A percentile compares a stretch with the other conserved stretches of the same genome.
Evolutionary conservation across 768 basidiomycete species (phyloP).

Genomic region (Suillus luteus): DNA sequence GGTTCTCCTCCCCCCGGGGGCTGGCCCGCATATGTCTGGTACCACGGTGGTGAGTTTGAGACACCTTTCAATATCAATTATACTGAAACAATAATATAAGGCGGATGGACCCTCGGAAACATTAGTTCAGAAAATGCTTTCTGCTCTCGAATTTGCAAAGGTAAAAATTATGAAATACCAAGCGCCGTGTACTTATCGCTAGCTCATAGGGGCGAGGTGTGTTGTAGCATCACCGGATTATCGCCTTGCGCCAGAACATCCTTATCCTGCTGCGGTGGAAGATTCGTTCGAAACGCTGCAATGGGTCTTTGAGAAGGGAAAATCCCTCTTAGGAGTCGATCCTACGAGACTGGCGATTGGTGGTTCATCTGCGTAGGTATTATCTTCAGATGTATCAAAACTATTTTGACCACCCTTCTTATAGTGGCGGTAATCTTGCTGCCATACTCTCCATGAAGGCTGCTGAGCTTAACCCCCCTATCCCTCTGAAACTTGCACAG

Average conservation of each 20-base stretch:
- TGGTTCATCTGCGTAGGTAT: conserved; percentile 65
- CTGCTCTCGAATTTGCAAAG: conserved; percentile 37
- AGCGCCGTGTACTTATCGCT: not conserved
- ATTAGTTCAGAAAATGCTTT: conserved; percentile 64
- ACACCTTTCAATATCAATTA: not conserved
- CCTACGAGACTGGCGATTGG: conserved; percentile 61
- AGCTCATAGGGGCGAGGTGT: conserved; percentile 32
- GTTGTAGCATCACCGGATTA: conserved; percentile 36
- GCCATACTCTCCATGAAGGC: conserved; percentile 71
- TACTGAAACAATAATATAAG: conserved; percentile 32
- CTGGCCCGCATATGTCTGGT: conserved; percentile 76
- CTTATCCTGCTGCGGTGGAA: conserved; percentile 37
- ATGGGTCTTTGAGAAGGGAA: conserved; percentile 43
- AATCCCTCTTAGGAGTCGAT: conserved; percentile 49
- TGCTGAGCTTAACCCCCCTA: conserved; percentile 45
- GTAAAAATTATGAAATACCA: conserved; percentile 14
- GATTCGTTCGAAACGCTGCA: conserved; percentile 39
- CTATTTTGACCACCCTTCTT: conserved; percentile 5
- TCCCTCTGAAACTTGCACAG: conserved; percentile 61
- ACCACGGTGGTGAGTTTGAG: conserved; percentile 61
- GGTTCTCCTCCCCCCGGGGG: conserved; percentile 50
- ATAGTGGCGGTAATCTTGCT: conserved; percentile 72
- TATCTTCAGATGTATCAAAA: not conserved
- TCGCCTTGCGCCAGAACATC: conserved; percentile 36
- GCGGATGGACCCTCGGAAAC: conserved; percentile 77